Evolutionary conservation across 2,329 filamentous ascomycete species (phyloP).

Genomic region (Raffaelea deltoideospora): DNA sequence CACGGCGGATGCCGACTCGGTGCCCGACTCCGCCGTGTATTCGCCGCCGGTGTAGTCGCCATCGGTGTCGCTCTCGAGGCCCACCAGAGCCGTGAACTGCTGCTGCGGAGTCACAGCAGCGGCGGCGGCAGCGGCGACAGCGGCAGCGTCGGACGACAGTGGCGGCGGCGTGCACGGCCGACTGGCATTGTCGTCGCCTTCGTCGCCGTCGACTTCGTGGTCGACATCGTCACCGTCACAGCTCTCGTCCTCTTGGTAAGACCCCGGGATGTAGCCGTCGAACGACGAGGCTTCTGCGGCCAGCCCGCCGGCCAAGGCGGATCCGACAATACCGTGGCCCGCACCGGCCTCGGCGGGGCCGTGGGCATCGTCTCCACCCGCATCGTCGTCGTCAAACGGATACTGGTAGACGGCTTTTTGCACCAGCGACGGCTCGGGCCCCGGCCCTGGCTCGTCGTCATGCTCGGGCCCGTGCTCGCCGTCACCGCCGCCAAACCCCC

Average conservation of each 20-base stretch:
- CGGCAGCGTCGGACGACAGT: too few relatives aligned
- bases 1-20: too few relatives aligned
- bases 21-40: background rate
- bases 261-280: conserved; percentile 4
- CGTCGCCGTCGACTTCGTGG: background rate
- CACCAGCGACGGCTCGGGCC: conserved; percentile 3
- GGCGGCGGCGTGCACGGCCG: conserved; percentile 4
- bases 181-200: conserved; percentile 1
- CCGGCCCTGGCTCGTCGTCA: background rate
- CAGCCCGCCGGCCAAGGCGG: background rate
- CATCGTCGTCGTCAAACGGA: conserved; percentile 34
- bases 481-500: too few relatives aligned
- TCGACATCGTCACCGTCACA: conserved; percentile 18
- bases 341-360: background rate
- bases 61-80: background rate
- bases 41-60: background rate
- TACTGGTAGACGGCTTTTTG: conserved; percentile 30
- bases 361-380: too few relatives aligned
- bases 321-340: background rate
- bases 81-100: too few relatives aligned
- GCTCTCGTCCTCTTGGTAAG: conserved; percentile 5
- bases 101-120: background rate
- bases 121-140: too few relatives aligned
- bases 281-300: conserved; percentile 1
- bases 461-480: too few relatives aligned